phyloP scores from a whole-genome alignment of 2,329 filamentous ascomycete species.

The Xylogone sp. region DNA sequence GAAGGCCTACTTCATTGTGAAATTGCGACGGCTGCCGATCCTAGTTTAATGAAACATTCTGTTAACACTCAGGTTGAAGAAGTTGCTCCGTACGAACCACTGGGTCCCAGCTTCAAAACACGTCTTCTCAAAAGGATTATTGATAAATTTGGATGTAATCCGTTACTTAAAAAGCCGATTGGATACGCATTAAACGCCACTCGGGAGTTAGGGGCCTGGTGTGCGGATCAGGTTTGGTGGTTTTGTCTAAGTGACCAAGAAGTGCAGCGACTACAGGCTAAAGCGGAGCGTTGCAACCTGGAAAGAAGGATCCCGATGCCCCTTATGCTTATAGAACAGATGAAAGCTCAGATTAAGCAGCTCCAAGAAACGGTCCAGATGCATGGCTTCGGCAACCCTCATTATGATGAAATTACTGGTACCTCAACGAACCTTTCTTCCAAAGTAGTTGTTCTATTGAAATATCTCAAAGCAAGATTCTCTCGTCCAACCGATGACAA shows the following conservation, averaged over 20 bases:
- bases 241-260: conserved; percentile 63
- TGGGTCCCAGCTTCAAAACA: conserved; percentile 56
- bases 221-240: conserved; percentile 77
- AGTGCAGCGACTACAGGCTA: conserved; percentile 55
- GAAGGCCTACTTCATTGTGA: conserved; percentile 75
- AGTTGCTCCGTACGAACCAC: conserved; percentile 47
- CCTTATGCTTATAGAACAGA: conserved; percentile 43
- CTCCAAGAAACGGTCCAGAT: conserved; percentile 53
- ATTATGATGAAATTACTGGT: conserved; percentile 17
- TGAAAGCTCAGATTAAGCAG: conserved; percentile 53
- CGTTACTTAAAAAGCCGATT: conserved; percentile 34
- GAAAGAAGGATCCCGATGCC: conserved; percentile 19
- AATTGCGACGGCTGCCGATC: conserved; percentile 73
- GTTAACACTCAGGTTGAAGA: conserved; percentile 58
- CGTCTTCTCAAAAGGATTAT: conserved; percentile 57
- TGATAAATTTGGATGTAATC: conserved; percentile 41
- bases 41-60: conserved; percentile 52
- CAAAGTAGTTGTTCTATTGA: conserved; percentile 65
- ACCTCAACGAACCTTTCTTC: conserved; percentile 51
- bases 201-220: conserved; percentile 75
- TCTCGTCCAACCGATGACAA: conserved; percentile 51
- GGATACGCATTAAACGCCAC: conserved; percentile 54
- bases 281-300: conserved; percentile 41
- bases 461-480: conserved; percentile 62
- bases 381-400: conserved; percentile 40